Evolutionary conservation across 2,329 filamentous ascomycete genomes (phyloP).

Genomic region (Sporothrix luriei): DNA sequence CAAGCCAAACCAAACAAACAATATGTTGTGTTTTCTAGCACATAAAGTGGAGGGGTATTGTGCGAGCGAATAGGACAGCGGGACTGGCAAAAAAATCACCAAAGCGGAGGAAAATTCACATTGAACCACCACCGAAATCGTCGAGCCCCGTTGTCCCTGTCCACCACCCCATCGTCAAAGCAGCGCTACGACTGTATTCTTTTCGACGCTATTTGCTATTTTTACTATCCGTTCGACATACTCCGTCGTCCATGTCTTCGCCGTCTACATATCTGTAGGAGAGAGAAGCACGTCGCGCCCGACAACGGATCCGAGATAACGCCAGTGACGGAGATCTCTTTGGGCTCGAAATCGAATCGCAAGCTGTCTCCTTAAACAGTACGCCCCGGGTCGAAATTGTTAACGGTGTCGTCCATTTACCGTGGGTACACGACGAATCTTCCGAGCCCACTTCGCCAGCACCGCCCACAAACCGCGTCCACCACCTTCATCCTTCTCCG

Average conservation of each 20-base stretch:
- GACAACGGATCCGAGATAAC: conserved; percentile 4
- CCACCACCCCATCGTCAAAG: conserved; percentile 16
- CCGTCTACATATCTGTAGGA: conserved; percentile 4
- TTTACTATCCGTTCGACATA: neutral
- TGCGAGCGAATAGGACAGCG: conserved; percentile 24
- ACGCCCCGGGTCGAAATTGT: neutral
- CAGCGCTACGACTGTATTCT: conserved; percentile 15
- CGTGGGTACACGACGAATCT: neutral
- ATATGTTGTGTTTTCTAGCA: conserved; percentile 19
- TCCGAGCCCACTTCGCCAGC: neutral
- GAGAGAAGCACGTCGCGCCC: neutral
- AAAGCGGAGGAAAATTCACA: conserved; percentile 25
- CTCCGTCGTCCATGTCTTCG: conserved; percentile 12
- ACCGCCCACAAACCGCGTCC: neutral
- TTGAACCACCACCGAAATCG: conserved; percentile 27
- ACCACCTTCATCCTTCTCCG: neutral
- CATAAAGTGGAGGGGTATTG: conserved; percentile 23
- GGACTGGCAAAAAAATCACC: conserved; percentile 28
- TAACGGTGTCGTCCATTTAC: neutral
- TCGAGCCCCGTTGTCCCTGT: conserved; percentile 20
- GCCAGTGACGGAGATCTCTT: conserved; percentile 17
- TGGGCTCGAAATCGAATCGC: conserved; percentile 3
- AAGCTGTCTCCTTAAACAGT: neutral
- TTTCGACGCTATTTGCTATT: conserved; percentile 1
- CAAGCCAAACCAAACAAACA: conserved; percentile 20